Conservation (phyloP, 164 flowering plant genomes). For the Houttuynia cordata region DNA sequence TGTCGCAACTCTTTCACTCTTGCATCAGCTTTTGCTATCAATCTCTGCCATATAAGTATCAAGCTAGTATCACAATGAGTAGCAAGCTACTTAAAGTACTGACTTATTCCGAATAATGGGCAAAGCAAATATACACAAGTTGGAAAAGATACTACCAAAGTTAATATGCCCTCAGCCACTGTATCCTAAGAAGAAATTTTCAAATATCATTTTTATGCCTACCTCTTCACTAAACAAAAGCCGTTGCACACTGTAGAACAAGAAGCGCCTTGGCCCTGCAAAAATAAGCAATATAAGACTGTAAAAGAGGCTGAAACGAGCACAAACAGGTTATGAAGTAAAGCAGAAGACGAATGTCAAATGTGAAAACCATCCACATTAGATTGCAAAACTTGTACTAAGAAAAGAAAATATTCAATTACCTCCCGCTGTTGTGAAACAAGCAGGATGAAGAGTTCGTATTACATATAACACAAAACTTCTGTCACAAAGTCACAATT, state of each 20-base stretch:
- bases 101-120: neutral
- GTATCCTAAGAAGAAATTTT: neutral
- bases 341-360: no score
- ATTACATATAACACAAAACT: no score
- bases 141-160: neutral
- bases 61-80: neutral
- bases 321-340: no score
- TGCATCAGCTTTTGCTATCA: constrained; percentile 58
- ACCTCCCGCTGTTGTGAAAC: neutral
- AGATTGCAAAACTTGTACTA: no score
- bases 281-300: neutral
- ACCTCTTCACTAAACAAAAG: constrained; percentile 40
- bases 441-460: neutral
- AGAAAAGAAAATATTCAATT: neutral
- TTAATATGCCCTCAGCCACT: neutral
- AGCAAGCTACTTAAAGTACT: neutral
- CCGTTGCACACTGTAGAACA: constrained; percentile 41
- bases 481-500: no score
- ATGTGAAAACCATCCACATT: neutral
- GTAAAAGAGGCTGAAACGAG: neutral
- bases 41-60: constrained; percentile 24
- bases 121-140: neutral
- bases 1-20: constrained; percentile 63
- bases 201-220: constrained; percentile 1
- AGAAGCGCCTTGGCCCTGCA: constrained; percentile 68